A percentile compares a stretch with the other conserved stretches of the same genome.
These are phyloP conservation scores for Verticillium isaacii DNA, from an alignment of 2,329 filamentous ascomycete genomes.

Conservation along the genomic window DNA sequence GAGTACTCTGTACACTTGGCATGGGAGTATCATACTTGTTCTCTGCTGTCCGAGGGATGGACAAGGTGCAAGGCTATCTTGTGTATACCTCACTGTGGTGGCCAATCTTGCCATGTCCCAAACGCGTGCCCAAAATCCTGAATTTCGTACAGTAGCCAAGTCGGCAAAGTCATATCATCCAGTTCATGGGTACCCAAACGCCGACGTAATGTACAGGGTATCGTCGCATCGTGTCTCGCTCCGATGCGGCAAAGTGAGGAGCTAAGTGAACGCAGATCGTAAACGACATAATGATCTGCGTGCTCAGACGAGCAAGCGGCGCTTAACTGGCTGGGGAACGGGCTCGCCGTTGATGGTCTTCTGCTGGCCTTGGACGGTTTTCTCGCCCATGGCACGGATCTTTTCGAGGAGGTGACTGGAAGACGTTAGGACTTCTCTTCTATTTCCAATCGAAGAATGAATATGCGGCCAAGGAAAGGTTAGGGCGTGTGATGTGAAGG, in stretches of 20 bases:
- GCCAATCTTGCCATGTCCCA: too few species aligned
- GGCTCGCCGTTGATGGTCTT: constrained; percentile 23
- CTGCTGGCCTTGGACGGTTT: constrained; percentile 25
- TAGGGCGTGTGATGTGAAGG: not conserved
- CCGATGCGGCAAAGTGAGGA: not conserved
- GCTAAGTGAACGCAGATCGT: not conserved
- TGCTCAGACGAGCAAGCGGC: constrained; percentile 33
- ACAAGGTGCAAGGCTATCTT: too few species aligned
- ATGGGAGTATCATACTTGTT: too few species aligned
- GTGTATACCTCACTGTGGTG: too few species aligned
- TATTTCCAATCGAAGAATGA: not conserved
- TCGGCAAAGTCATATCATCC: not conserved
- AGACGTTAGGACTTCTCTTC: constrained; percentile 21
- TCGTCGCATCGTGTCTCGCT: not conserved
- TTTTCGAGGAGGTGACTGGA: constrained; percentile 52
- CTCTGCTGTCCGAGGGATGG: too few species aligned
- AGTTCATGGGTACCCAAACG: constrained; percentile 1
- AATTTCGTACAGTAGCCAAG: not conserved
- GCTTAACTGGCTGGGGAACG: constrained; percentile 41
- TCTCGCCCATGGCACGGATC: constrained; percentile 41
- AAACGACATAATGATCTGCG: not conserved
- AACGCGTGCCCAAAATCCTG: not conserved
- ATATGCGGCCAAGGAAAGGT: not conserved
- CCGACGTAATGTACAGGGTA: not conserved
- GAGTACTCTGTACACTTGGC: too few species aligned